Percentiles rank a stretch among this genome's conserved stretches.
These are phyloP conservation scores for Melaleuca alternifolia DNA, from an alignment of 345 rosid species.

Conservation along the genomic window DNA sequence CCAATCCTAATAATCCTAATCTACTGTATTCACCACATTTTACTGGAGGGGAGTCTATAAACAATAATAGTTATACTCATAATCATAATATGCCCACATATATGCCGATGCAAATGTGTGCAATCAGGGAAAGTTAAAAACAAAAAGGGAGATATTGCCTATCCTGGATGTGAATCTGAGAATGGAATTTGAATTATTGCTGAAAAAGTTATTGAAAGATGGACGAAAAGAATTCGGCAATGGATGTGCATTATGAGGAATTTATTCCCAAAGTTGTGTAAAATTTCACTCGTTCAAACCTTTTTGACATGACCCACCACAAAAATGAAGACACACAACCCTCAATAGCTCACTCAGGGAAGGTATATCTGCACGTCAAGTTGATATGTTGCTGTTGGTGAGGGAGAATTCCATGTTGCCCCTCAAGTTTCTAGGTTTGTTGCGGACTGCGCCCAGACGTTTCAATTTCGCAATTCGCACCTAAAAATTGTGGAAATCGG, in stretches of 20 bases:
- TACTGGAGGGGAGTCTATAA: neutral
- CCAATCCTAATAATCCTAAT: neutral
- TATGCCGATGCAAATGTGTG: neutral
- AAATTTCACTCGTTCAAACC: constrained; percentile 3
- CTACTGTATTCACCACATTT: neutral
- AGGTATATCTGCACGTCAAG: constrained; percentile 28
- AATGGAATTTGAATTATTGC: constrained; percentile 68
- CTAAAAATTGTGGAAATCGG: neutral
- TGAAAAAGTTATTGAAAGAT: constrained; percentile 21
- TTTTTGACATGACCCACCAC: constrained; percentile 26
- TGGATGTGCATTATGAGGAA: constrained; percentile 51
- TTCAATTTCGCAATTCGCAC: neutral
- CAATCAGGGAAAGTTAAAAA: neutral
- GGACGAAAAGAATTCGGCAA: constrained; percentile 32
- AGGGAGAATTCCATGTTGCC: neutral
- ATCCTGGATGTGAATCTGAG: constrained; percentile 2
- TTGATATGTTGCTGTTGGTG: neutral
- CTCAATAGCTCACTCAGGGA: constrained; percentile 32
- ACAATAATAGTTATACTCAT: neutral
- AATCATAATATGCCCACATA: constrained; percentile 10
- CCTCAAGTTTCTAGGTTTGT: neutral
- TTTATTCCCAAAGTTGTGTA: constrained; percentile 23
- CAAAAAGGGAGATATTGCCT: neutral
- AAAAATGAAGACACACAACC: constrained; percentile 5
- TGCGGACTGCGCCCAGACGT: neutral